phyloP scores from a whole-genome alignment of 73 alveolate genomes.

The Symbiodinium pilosum region DNA sequence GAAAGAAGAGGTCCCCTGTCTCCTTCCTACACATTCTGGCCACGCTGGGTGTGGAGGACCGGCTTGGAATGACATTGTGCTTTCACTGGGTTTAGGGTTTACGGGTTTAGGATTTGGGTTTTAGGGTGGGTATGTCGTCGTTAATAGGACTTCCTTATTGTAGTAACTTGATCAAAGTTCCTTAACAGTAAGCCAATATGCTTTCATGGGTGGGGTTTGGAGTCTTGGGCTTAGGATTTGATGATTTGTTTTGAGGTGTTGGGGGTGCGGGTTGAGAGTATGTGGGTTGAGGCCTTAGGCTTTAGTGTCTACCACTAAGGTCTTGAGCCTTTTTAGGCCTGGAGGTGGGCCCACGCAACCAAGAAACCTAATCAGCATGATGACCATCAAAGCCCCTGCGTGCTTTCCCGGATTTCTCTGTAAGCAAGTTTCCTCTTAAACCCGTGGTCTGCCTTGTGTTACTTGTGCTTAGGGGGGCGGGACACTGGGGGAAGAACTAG shows the following conservation, averaged over 20 bases:
- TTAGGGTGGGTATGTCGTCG: background rate
- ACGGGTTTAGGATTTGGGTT: background rate
- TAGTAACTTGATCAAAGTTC: no score
- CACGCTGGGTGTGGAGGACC: background rate
- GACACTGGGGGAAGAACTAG: no score
- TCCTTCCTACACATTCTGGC: background rate
- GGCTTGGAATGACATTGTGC: no score
- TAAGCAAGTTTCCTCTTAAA: no score
- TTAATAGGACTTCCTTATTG: background rate
- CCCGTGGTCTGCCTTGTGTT: no score
- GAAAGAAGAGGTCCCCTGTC: background rate
- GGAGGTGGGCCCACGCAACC: no score
- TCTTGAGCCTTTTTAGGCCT: background rate
- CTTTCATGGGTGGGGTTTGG: background rate
- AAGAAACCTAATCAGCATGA: no score
- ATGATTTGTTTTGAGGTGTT: background rate
- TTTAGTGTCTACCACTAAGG: background rate
- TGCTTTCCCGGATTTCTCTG: no score
- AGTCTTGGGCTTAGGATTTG: background rate
- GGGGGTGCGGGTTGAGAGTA: background rate
- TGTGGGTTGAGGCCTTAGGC: background rate
- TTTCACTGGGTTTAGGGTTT: background rate
- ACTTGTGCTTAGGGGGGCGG: no score
- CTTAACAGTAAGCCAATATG: background rate
- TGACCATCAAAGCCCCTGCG: no score